A percentile compares a stretch with the other conserved stretches of the same genome.
These are phyloP conservation scores for Aspergillus sojae DNA, from an alignment of 2,329 filamentous ascomycete genomes.

Conservation along the genomic window DNA sequence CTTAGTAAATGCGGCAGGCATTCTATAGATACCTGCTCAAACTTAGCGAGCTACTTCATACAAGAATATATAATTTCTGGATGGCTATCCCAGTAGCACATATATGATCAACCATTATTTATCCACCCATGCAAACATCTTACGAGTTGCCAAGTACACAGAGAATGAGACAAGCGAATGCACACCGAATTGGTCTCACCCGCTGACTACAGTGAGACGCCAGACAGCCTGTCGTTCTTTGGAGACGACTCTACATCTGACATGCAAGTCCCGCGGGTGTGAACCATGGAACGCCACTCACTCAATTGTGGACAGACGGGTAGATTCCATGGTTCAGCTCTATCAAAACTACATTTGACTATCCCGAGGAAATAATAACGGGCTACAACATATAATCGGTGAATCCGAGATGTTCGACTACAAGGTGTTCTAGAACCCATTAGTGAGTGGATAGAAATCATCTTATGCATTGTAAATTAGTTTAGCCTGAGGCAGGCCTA, in stretches of 20 bases:
- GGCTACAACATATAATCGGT: not conserved
- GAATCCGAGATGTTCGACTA: not conserved
- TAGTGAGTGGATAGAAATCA: not conserved
- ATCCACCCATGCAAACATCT: not conserved
- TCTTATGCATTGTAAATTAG: not conserved
- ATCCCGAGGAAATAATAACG: not conserved
- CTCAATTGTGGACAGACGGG: constrained; percentile 8
- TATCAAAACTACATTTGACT: not conserved
- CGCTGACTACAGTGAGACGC: not conserved
- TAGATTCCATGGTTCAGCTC: constrained; percentile 18
- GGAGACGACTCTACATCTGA: not conserved
- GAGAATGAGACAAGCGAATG: not conserved
- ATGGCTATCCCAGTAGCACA: not conserved
- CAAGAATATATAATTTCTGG: not conserved
- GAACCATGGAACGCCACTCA: constrained; percentile 24
- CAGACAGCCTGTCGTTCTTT: not conserved
- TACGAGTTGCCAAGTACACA: not conserved
- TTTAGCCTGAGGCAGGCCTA: constrained; percentile 11
- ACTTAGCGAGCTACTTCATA: no score
- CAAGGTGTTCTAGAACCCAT: not conserved
- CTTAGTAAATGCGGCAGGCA: not conserved
- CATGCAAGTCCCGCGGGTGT: constrained; percentile 11
- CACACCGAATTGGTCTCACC: not conserved
- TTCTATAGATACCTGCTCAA: not conserved
- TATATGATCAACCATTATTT: not conserved